Conservation (phyloP, 164 flowering plant genomes). For the Sextonia rubra region DNA sequence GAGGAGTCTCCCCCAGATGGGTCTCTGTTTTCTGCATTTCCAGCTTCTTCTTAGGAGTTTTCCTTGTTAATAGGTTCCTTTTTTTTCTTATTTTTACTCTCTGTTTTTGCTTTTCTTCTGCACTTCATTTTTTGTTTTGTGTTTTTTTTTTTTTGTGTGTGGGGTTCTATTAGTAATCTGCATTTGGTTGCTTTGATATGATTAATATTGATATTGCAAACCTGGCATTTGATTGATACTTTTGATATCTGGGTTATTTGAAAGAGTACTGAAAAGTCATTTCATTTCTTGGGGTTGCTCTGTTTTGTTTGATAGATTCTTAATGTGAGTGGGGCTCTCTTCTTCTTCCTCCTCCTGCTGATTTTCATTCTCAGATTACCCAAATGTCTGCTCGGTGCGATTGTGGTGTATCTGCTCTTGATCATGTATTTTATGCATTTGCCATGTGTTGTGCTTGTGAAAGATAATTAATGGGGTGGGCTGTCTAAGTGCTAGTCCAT, state of each 20-base stretch:
- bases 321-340: background rate
- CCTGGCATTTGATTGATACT: background rate
- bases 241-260: background rate
- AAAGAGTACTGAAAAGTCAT: background rate
- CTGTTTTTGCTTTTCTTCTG: too few species aligned
- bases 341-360: background rate
- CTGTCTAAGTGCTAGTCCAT: background rate
- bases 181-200: background rate
- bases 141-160: too few species aligned
- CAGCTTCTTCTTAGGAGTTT: slow-evolving; percentile 71
- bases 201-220: background rate
- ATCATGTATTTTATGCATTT: too few species aligned
- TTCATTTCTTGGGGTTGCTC: background rate
- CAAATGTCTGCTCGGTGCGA: background rate
- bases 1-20: slow-evolving; percentile 63
- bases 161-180: background rate
- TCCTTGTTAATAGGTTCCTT: slow-evolving; percentile 65
- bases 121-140: too few species aligned
- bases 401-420: background rate
- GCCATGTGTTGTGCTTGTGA: background rate
- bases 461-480: background rate
- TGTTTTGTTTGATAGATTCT: background rate
- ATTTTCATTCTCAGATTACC: background rate
- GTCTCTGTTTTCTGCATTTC: slow-evolving; percentile 65
- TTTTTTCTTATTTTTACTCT: slow-evolving; percentile 3